Evolutionary conservation across 768 basidiomycete genomes (phyloP).

Genomic region (Agrocybe pediades): DNA sequence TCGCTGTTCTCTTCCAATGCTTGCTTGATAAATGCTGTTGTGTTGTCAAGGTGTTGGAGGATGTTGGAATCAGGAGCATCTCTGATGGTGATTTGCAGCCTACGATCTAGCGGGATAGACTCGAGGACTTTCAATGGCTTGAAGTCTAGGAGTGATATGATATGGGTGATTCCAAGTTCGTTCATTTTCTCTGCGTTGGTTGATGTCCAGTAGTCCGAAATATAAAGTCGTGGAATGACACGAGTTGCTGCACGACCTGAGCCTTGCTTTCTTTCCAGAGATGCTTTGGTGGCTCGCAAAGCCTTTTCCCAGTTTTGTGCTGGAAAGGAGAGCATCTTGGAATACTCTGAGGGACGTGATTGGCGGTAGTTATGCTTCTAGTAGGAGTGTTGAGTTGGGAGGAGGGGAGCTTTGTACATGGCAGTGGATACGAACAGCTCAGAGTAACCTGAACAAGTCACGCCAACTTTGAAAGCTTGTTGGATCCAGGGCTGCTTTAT

Average conservation of each 20-base stretch:
- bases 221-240: slow-evolving; percentile 54
- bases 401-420: neutral
- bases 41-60: slow-evolving; percentile 33
- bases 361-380: neutral
- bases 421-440: too few relatives aligned
- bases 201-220: slow-evolving; percentile 66
- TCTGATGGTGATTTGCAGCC: slow-evolving; percentile 49
- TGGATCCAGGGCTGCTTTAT: too few relatives aligned
- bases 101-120: slow-evolving; percentile 39
- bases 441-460: too few relatives aligned
- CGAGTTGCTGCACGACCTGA: slow-evolving; percentile 33
- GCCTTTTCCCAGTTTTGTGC: slow-evolving; percentile 30
- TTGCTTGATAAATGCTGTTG: slow-evolving; percentile 35
- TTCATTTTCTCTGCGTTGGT: slow-evolving; percentile 45
- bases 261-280: slow-evolving; percentile 6
- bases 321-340: slow-evolving; percentile 35
- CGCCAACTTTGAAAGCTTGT: too few relatives aligned
- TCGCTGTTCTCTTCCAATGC: slow-evolving; percentile 33
- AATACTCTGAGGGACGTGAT: neutral
- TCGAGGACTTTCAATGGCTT: slow-evolving; percentile 44
- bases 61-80: slow-evolving; percentile 33
- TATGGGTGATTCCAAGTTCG: slow-evolving; percentile 70
- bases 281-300: slow-evolving; percentile 12
- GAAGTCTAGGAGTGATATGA: slow-evolving; percentile 65
- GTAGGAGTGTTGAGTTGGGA: slow-evolving; percentile 1